phyloP scores from a whole-genome alignment of 139 green algal species.

The Chlorella vulgaris region DNA sequence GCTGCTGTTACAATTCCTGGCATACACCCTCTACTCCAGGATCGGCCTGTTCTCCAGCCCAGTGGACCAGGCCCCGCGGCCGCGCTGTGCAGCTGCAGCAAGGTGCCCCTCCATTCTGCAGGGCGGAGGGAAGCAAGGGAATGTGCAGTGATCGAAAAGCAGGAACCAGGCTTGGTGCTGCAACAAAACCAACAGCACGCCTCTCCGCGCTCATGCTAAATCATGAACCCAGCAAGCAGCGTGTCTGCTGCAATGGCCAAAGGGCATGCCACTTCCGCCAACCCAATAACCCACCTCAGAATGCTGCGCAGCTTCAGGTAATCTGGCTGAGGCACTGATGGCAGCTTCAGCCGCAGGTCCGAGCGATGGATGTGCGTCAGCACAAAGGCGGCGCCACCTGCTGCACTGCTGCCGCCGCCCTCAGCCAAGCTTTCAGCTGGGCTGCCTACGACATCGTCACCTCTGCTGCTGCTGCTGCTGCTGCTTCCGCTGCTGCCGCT shows the following conservation, averaged over 20 bases:
- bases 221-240: too few species aligned
- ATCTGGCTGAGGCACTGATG: constrained; percentile 23
- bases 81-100: background rate
- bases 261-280: background rate
- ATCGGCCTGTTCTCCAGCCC: constrained; percentile 30
- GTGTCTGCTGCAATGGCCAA: too few species aligned
- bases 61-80: constrained; percentile 13
- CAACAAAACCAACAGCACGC: too few species aligned
- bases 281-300: background rate
- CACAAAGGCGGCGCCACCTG: background rate
- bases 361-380: constrained; percentile 37
- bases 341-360: constrained; percentile 11
- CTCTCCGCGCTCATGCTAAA: too few species aligned
- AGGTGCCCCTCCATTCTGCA: constrained; percentile 47
- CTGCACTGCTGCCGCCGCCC: background rate
- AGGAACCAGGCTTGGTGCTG: too few species aligned
- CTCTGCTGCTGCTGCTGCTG: background rate
- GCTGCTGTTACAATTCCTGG: too few species aligned
- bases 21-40: too few species aligned
- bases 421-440: background rate
- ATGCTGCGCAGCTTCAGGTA: constrained; percentile 22
- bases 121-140: background rate
- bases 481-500: background rate
- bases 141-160: too few species aligned
- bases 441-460: background rate